Evolutionary conservation across 164 flowering plant species (phyloP), one percentile per base, ranked within the genome.

Genomic region (Litsea cubeba): DNA sequence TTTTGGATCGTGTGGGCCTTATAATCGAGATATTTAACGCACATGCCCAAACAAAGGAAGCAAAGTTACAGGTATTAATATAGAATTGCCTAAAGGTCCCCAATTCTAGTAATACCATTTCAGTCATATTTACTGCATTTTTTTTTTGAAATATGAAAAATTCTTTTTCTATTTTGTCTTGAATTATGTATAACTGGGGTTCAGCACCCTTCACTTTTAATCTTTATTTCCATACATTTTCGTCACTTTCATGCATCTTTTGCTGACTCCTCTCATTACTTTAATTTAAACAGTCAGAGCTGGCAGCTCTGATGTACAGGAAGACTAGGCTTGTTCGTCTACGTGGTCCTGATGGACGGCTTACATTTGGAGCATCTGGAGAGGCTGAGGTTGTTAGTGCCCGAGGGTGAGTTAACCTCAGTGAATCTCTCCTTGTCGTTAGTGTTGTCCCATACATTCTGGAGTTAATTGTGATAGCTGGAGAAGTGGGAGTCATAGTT

Each of bases 371-470:
- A 82, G 86, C 79, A 71, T 10, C 22, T 81, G 98, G 94, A 70
- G 97, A 95, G 78, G 85, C 94, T 76, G 91, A 95, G 88, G 99
- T 95, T 79, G 99, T 93, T 49, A 95, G 98, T 88, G 99, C 98
- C 20, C 86, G 95, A 81, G 98, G 99, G 99, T 95, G 76, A 85
- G 91, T 80, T 66, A 58, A 65, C 26, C 26, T 15, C 20, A 15
- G 23, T 25, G 22, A 7, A 20, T 68, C 20, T 15, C n/a, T 35
- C 0, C n/a, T 12, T 8, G 25, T 40, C 8, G 32, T 30, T 30
- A 30, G 35, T 30, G 0, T 30, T 68, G 54, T 67, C 46, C 46
- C 18, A 18, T 17, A 12, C 40, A 26, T 32, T 64, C 18, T 40
- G 23, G 14, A 63, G 54, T 2, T 40, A 17, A 20, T 64, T 23